Percentiles rank a stretch among this genome's conserved stretches.
These are phyloP conservation scores for Candida glucosophila DNA, from an alignment of 1,139 yeast species.

Conservation along the genomic window DNA sequence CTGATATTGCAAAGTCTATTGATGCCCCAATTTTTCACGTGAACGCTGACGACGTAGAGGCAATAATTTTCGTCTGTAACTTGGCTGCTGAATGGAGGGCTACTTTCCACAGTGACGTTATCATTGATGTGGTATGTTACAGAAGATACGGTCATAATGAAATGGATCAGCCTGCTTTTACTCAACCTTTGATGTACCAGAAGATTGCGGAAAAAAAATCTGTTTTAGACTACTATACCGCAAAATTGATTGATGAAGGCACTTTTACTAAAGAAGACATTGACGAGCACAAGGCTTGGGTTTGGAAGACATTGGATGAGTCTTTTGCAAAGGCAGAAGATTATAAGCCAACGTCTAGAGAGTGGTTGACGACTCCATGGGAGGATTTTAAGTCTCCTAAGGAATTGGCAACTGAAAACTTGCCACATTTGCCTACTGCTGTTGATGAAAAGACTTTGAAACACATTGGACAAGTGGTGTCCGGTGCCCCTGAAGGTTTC, in stretches of 20 bases:
- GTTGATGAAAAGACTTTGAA: constrained; percentile 66
- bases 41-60: constrained; percentile 96
- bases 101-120: constrained; percentile 90
- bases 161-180: constrained; percentile 97
- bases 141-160: constrained; percentile 98
- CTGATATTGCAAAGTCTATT: constrained; percentile 92
- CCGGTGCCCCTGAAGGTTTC: constrained; percentile 83
- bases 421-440: constrained; percentile 95
- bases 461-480: constrained; percentile 68
- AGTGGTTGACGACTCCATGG: constrained; percentile 99
- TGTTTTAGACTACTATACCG: constrained; percentile 78
- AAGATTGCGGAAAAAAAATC: constrained; percentile 82
- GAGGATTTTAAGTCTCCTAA: constrained; percentile 97
- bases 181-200: constrained; percentile 96
- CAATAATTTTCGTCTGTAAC: constrained; percentile 82
- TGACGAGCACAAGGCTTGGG: constrained; percentile 96
- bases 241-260: constrained; percentile 75
- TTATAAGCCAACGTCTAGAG: constrained; percentile 85
- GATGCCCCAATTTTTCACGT: constrained; percentile 99
- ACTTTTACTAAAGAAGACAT: constrained; percentile 85
- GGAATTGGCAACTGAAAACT: constrained; percentile 89
- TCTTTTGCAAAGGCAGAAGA: constrained; percentile 83
- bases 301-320: constrained; percentile 89
- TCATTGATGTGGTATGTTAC: constrained; percentile 96
- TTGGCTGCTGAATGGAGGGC: constrained; percentile 99